A percentile compares a stretch with the other conserved stretches of the same genome.
Evolutionary conservation across 192 early-diverging fungal species (phyloP).

Genomic region (Spizellomyces sp.): DNA sequence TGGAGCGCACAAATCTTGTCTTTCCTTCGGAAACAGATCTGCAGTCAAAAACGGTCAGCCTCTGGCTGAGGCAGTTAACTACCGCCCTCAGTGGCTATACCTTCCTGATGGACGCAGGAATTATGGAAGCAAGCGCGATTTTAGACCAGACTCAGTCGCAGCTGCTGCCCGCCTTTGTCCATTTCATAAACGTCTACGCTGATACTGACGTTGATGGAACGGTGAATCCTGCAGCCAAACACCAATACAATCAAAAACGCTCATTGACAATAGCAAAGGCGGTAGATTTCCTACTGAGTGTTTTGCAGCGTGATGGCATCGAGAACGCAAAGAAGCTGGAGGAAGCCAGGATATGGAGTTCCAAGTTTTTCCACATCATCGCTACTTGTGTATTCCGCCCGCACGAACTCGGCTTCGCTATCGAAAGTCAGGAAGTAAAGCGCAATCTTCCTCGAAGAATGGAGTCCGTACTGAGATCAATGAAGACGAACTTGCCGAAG

Average conservation of each 20-base stretch:
- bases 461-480: conserved; percentile 15
- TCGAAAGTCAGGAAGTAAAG: conserved; percentile 37
- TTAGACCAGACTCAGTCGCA: background rate
- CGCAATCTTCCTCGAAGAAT: conserved; percentile 17
- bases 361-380: conserved; percentile 45
- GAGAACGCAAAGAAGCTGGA: background rate
- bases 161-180: background rate
- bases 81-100: conserved; percentile 39
- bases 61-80: conserved; percentile 30
- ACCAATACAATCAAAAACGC: conserved; percentile 5
- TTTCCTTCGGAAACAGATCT: conserved; percentile 18
- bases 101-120: conserved; percentile 32
- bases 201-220: background rate
- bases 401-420: conserved; percentile 31
- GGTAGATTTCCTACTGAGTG: conserved; percentile 27
- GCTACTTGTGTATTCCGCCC: conserved; percentile 52
- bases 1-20: conserved; percentile 5
- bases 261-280: conserved; percentile 25
- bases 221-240: conserved; percentile 12
- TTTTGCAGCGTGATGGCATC: background rate
- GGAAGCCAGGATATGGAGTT: conserved; percentile 26
- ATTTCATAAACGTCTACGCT: conserved; percentile 23
- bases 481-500: conserved; percentile 6
- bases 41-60: conserved; percentile 3
- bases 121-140: conserved; percentile 16